These are phyloP conservation scores for Ustilago vetiveriae DNA, from an alignment of 1,284 basidiomycete species.

Conservation along the genomic window DNA sequence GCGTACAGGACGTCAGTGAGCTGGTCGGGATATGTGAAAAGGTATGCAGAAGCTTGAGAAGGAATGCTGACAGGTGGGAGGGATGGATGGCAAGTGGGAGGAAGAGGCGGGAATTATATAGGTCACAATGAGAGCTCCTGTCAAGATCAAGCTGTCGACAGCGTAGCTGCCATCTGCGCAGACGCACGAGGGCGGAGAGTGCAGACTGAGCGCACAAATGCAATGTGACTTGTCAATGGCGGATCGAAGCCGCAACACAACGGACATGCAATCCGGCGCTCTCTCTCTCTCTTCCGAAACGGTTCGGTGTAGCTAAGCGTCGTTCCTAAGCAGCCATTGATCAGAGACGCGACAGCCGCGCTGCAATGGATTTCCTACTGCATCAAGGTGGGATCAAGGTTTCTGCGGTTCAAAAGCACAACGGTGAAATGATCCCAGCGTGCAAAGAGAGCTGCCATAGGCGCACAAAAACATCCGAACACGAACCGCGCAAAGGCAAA, in stretches of 20 bases:
- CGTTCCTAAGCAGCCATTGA: background rate
- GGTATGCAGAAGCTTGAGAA: background rate
- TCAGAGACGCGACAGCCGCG: constrained; percentile 28
- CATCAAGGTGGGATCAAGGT: constrained; percentile 4
- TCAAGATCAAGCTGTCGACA: too few relatives aligned
- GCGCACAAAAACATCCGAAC: too few relatives aligned
- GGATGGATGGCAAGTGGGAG: background rate
- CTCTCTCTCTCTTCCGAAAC: too few relatives aligned
- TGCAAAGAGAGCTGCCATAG: background rate
- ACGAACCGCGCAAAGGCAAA: too few relatives aligned
- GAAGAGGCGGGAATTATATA: background rate
- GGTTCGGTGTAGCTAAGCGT: too few relatives aligned
- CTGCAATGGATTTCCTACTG: constrained; percentile 1
- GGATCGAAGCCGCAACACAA: background rate
- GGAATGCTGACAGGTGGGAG: constrained; percentile 3
- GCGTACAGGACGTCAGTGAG: too few relatives aligned
- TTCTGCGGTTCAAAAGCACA: background rate
- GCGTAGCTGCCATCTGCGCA: too few relatives aligned
- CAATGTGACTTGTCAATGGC: background rate
- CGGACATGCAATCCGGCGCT: background rate
- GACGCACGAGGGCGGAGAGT: background rate
- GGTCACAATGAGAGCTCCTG: background rate
- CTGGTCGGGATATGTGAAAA: background rate
- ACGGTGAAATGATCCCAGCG: background rate
- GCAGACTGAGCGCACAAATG: background rate